A percentile compares a stretch with the other conserved stretches of the same genome.
Evolutionary conservation across 1,139 yeast species (phyloP).

Genomic region (Hanseniaspora uvarum): DNA sequence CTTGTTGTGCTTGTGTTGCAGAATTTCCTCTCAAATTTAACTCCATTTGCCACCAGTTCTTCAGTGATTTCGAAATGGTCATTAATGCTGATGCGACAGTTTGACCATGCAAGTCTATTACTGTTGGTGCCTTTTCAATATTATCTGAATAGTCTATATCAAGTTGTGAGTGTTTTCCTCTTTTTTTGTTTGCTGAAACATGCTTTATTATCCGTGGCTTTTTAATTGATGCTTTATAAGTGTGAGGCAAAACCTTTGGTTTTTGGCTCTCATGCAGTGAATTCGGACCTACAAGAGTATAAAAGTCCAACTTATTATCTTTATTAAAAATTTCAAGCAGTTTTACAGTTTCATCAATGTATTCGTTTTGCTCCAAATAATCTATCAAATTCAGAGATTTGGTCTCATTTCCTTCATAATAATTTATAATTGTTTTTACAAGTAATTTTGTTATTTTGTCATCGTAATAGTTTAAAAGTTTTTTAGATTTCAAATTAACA

Average conservation of each 20-base stretch:
- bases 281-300: background rate
- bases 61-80: slow-evolving; percentile 32
- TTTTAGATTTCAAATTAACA: background rate
- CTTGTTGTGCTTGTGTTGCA: background rate
- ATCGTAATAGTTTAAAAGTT: slow-evolving; percentile 18
- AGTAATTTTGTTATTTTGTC: slow-evolving; percentile 21
- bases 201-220: background rate
- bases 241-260: background rate
- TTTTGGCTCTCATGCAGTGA: background rate
- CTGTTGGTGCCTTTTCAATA: slow-evolving; percentile 21
- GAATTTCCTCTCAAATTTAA: slow-evolving; percentile 34
- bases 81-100: slow-evolving; percentile 38
- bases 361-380: slow-evolving; percentile 28
- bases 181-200: background rate
- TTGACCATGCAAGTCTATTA: slow-evolving; percentile 46
- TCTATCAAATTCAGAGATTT: slow-evolving; percentile 31
- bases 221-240: background rate
- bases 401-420: slow-evolving; percentile 36
- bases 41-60: slow-evolving; percentile 50
- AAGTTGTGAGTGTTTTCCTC: background rate
- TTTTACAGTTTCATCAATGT: slow-evolving; percentile 14
- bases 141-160: slow-evolving; percentile 12
- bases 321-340: background rate
- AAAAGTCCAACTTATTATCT: background rate
- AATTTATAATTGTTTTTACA: slow-evolving; percentile 31